phyloP scores from a whole-genome alignment of 805 yeast genomes.

The Teunomyces stri region DNA sequence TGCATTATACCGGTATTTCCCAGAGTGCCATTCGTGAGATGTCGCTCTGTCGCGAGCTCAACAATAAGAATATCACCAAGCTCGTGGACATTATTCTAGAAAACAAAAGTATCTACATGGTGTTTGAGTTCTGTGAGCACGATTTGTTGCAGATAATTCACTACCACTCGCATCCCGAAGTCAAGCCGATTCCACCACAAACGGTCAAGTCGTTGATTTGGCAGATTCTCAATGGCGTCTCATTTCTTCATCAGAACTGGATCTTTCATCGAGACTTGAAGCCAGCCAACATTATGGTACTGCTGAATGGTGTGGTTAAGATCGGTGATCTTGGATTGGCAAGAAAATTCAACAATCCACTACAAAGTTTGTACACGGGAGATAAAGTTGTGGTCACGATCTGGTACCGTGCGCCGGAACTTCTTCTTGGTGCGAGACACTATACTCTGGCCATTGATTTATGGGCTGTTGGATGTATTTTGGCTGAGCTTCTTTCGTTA shows the following conservation, averaged over 20 bases:
- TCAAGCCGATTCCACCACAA: conserved; percentile 70
- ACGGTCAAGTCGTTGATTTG: conserved; percentile 83
- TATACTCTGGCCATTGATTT: conserved; percentile 89
- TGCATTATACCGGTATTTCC: conserved; percentile 91
- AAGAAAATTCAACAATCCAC: conserved; percentile 78
- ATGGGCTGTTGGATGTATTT: conserved; percentile 95
- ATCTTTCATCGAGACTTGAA: conserved; percentile 91
- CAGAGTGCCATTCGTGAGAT: conserved; percentile 96
- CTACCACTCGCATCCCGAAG: conserved; percentile 87
- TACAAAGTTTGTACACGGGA: conserved; percentile 84
- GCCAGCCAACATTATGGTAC: conserved; percentile 97
- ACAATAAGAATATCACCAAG: conserved; percentile 74
- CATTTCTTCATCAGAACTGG: conserved; percentile 94
- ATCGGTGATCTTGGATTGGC: conserved; percentile 95
- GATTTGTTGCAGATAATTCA: conserved; percentile 93
- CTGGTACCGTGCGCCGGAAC: conserved; percentile 95
- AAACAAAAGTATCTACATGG: conserved; percentile 87
- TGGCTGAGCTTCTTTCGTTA: conserved; percentile 85
- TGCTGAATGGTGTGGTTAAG: conserved; percentile 84
- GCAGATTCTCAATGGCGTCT: conserved; percentile 91
- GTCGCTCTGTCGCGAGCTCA: conserved; percentile 87
- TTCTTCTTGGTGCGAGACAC: conserved; percentile 86
- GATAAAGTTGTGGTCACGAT: conserved; percentile 96
- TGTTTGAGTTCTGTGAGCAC: conserved; percentile 94
- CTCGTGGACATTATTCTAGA: conserved; percentile 83